Base-by-base conservation (phyloP, 2,329 filamentous ascomycete genomes). In the Fusarium coicis region DNA sequence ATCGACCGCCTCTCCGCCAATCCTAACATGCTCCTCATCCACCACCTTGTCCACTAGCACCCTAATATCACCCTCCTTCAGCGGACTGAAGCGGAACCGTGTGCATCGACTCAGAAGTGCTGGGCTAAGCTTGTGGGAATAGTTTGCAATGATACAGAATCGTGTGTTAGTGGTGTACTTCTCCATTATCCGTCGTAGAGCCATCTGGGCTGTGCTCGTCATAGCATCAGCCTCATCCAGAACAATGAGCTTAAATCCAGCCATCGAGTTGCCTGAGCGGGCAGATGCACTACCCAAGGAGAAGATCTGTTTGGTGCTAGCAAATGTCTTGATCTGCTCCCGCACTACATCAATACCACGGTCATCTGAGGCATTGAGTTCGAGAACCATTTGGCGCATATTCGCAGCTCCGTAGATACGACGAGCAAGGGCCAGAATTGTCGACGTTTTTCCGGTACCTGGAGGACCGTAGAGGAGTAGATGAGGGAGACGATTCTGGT, bases 261-360 rank as follows among this genome's bases (percentile, higher is more conserved):
- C 94, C 32, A 96, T 83, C 18, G 88, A 84, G 37, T 84, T 78
- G 28, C 81, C 68, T 56, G 79, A 80, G 10, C 86, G 79, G 39
- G 84, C 84, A 4, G 88, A 84, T 12, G 86, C 86, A 46, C 88
- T 86, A n/a, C 89, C 90, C 80, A 88, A 84, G 19, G 84, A 87
- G 85, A 99, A 99, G 78, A 99, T 99, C 81, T 99, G 96, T 83
- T 97, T 98, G 12, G 96, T 99, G 76, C 93, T 97, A 44, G 94
- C 96, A 84, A 99, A 99, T 0, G 96, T 99, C 88, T 98, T 99
- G 89, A 99, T 99, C 84, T 99, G 96, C 85, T 99, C 96, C 74
- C 95, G 90, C 63, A 99, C 96, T 5, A 99, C 96, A 75, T 99
- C 96, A 81, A 99, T 99, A 79, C 96, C 96, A 83, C 96, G 90